Evolutionary conservation across 139 green algal genomes (phyloP), one percentile per base, ranked within the genome.

Genomic region (Diplosphaera chodatii): DNA sequence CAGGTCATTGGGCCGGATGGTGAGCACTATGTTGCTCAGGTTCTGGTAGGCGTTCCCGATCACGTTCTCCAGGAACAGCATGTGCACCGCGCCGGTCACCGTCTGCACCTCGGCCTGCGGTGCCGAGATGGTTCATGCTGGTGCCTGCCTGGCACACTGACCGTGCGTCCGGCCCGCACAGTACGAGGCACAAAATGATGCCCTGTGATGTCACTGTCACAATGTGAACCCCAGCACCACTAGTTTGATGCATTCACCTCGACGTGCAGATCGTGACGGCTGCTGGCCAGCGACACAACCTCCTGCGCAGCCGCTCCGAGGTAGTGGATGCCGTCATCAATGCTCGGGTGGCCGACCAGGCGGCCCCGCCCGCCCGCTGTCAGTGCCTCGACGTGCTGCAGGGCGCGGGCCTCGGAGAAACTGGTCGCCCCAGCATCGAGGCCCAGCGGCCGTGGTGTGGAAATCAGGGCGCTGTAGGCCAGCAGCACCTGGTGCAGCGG

Each of bases 1-100:
- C n/a, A 1, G 48, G 32, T 27, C 22, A 66, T 4, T 40, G 25
- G 4, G 81, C 73, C 65, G 66, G 32, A 91, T 70, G 27, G 48
- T 34, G 48, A 90, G 32, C 4, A 86, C 73, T 2, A 92, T 63
- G 41, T 88, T 88, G 40, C 74, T 82, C 37, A 92, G 70, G 64
- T 81, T 81, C n/a, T 72, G 62, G 75, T 91, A 92, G 3, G 77
- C 78, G 40, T 92, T 92, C 31, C 83, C 79, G 33, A 92, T 73
- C 22, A 79, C 68, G 56, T 81, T 70, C 18, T 78, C 69, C 22
- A 83, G 70, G 32, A 86, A 86, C 18, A 78, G 63, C 82, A 87
- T 85, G 18, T 73, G 67, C 23, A 80, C 68, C 22, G 69, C 73
- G 27, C 77, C 81, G 5, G 31, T 72, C 3, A 86, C 77, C 30